Evolutionary conservation across 495 filamentous ascomycete genomes (phyloP).

Genomic region (Jackrogersella multiformis): DNA sequence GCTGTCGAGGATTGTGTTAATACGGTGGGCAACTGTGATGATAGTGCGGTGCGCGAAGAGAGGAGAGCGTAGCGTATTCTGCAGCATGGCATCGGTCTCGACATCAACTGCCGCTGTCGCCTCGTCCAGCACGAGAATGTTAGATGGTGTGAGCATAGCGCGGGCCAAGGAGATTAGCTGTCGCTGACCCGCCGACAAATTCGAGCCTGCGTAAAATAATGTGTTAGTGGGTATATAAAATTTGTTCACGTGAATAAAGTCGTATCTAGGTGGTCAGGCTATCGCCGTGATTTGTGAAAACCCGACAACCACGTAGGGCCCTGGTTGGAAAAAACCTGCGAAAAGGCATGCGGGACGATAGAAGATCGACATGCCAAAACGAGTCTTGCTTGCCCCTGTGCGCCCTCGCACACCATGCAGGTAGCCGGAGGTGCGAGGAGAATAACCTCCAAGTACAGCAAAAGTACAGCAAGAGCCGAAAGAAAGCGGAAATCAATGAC

Average conservation of each 20-base stretch:
- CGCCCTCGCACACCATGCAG: conserved; percentile 33
- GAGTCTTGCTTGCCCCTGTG: conserved; percentile 28
- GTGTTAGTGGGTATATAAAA: conserved; percentile 47
- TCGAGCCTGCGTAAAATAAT: conserved; percentile 60
- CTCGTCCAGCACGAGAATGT: conserved; percentile 97
- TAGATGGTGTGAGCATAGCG: conserved; percentile 92
- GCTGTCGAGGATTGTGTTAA: conserved; percentile 95
- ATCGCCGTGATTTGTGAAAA: conserved; percentile 4
- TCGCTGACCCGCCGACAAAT: conserved; percentile 87
- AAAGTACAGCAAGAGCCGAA: conserved; percentile 47
- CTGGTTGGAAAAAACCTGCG: conserved; percentile 8
- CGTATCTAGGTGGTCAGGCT: conserved; percentile 1
- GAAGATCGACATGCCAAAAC: conserved; percentile 32
- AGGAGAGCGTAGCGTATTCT: conserved; percentile 68
- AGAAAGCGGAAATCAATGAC: conserved; percentile 53
- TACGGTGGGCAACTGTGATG: conserved; percentile 96
- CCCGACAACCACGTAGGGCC: conserved; percentile 16
- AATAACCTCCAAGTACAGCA: conserved; percentile 15
- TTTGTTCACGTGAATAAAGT: not conserved
- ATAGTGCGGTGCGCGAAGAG: conserved; percentile 91
- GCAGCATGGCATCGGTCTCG: conserved; percentile 88
- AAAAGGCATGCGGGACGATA: conserved; percentile 11
- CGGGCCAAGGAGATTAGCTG: conserved; percentile 93
- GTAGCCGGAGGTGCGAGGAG: conserved; percentile 31
- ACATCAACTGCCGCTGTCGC: conserved; percentile 97